Evolutionary conservation across 441 rosid genomes (phyloP), one percentile per base, ranked within the genome.

Genomic region (Gossypium laxum): DNA sequence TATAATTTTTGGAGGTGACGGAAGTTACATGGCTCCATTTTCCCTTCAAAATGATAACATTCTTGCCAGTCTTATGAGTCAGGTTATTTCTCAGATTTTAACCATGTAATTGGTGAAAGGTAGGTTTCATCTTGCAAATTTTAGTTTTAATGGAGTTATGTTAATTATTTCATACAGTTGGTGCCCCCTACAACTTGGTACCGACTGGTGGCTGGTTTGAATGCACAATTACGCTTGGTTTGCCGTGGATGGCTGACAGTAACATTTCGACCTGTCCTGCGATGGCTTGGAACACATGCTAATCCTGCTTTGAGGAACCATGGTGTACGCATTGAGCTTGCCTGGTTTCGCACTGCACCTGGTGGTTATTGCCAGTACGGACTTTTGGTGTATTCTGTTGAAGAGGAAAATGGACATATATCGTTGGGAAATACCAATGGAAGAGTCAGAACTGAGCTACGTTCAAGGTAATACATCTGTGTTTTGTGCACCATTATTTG

Each of bases 1-100:
- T 70, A 78, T 96, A 71, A 76, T 90, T 69, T 93, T 93, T 84
- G 99, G 98, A 75, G 99, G 99, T 76, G 96, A 96, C 78, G 98
- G 99, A 82, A 96, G 97, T 81, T 96, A 87, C 79, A 90, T 91
- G 93, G 90, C 96, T 76, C 96, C 99, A 62, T 91, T 96, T 85
- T 91, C 91, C 57, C 90, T 96, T 76, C 96, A 91, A 82, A 90
- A 86, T 74, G 99, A 96, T 81, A 96, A 86, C 74, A 84, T 90
- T 77, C 96, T 91, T 71, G 93, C 94, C 61, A 89, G 88, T 81
- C 90, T 96, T 63, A 84, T 96, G 93, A 79, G 91, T 82, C 98
- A 96, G 98, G 99, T 96, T 69, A 74, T 80, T 68, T 56, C 12
- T 65, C n/a, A 71, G 55, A 67, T 51, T 55, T 32, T 45, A 19